phyloP scores from a whole-genome alignment of 108 stramenopile species.

The Ochromonas danica region DNA sequence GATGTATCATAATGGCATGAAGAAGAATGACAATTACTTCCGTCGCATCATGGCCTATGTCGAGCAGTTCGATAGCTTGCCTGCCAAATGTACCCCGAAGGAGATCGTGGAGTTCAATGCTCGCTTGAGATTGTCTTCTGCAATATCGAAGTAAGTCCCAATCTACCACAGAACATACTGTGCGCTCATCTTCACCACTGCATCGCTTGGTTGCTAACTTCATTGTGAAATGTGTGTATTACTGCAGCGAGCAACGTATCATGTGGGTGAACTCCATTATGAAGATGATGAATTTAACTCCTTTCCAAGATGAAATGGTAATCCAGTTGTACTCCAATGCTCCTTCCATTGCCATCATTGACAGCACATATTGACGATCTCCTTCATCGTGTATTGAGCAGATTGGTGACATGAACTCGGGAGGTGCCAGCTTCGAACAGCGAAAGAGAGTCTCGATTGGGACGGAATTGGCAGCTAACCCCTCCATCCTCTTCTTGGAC shows the following conservation, averaged over 20 bases:
- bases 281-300: slow-evolving; percentile 16
- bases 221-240: no score
- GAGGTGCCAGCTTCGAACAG: slow-evolving; percentile 72
- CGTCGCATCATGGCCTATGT: slow-evolving; percentile 33
- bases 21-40: slow-evolving; percentile 27
- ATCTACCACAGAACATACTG: no score
- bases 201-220: no score
- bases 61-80: slow-evolving; percentile 79
- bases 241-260: no score
- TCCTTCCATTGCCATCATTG: slow-evolving; percentile 51
- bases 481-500: slow-evolving; percentile 57
- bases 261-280: slow-evolving; percentile 16
- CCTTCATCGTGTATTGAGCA: no score
- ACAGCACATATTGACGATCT: no score
- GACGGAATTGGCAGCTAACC: slow-evolving; percentile 54
- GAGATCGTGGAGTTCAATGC: slow-evolving; percentile 85
- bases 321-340: background rate
- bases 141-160: no score
- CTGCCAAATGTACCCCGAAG: slow-evolving; percentile 71
- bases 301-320: background rate
- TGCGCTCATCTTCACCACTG: no score
- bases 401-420: slow-evolving; percentile 72
- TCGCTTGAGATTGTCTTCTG: slow-evolving; percentile 25
- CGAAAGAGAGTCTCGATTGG: slow-evolving; percentile 52
- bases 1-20: slow-evolving; percentile 62